phyloP scores from a whole-genome alignment of 129 eudicot genomes.

The Helianthus annuus region HanXRQr2.0-SUNRISE NC_035440.2:70663211-70663710 shows the following conservation, averaged over 20 bases:
- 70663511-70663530: slow-evolving; percentile 70
- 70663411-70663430: slow-evolving; percentile 41
- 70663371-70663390: slow-evolving; percentile 64
- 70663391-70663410: slow-evolving; percentile 67
- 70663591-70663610: slow-evolving; percentile 71
- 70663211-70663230: slow-evolving; percentile 69
- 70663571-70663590: slow-evolving; percentile 75
- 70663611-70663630: slow-evolving; percentile 84
- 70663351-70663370: not conserved
- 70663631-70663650: slow-evolving; percentile 60
- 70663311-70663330: not conserved
- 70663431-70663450: slow-evolving; percentile 46
- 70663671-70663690: slow-evolving; percentile 74
- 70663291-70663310: not conserved
- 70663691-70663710: slow-evolving; percentile 75
- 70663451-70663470: slow-evolving; percentile 58
- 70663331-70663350: not conserved
- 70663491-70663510: slow-evolving; percentile 78
- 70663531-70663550: slow-evolving; percentile 76
- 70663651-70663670: slow-evolving; percentile 71
- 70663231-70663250: slow-evolving; percentile 62
- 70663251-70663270: slow-evolving; percentile 85
- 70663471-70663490: slow-evolving; percentile 57
- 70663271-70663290: slow-evolving; percentile 55
- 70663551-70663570: slow-evolving; percentile 83